Evolutionary conservation across 768 basidiomycete species (phyloP), one percentile per base, ranked within the genome.

Genomic region (Suillus spraguei): DNA sequence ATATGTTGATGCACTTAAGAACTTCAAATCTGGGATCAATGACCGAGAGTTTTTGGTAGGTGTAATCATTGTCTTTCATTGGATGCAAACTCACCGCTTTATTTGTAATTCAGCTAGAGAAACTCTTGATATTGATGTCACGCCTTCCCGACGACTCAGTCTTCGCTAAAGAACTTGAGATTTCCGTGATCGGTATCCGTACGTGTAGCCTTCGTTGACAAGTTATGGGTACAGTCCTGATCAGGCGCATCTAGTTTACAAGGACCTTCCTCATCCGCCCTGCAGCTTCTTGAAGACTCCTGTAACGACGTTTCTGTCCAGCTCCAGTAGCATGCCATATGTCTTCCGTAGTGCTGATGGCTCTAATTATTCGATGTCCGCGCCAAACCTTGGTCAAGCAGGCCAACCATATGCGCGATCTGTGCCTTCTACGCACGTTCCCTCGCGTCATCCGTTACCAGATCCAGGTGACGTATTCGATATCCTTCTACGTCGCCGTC

Each of bases 261-360:
- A 89, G 64, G 92, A 92, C 73, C 83, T 94, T 41, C 90, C 91
- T 4, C 92, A 92, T 65, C 91, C 91, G 5, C 87, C 90, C 11
- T 75, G 73, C 56, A 79, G 32, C 32, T 53, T 53, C 52, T 35
- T 53, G 33, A 53, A 53, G 33, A 35, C 32, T 35, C 52, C 33
- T n/a, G 5, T n/a, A 13, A 35, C 32, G 10, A n/a, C 32, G 10
- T 11, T 33, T n/a, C 11, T 13, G 32, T n/a, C 52, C 20, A 35
- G 33, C 52, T 53, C 11, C 35, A 71, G 70, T 10, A 47, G 68
- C 32, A 67, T 79, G 32, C 66, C 79, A 41, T 89, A 88, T 63
- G 81, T 82, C 5, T 88, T 78, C 68, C 84, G 90, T 52, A 76
- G 81, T 14, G 82, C 84, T 0, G 85, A 91, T 70, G 89, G 87